These are phyloP conservation scores for Lecanicillium sp. DNA, from an alignment of 2,329 filamentous ascomycete species.

Conservation along the genomic window DNA sequence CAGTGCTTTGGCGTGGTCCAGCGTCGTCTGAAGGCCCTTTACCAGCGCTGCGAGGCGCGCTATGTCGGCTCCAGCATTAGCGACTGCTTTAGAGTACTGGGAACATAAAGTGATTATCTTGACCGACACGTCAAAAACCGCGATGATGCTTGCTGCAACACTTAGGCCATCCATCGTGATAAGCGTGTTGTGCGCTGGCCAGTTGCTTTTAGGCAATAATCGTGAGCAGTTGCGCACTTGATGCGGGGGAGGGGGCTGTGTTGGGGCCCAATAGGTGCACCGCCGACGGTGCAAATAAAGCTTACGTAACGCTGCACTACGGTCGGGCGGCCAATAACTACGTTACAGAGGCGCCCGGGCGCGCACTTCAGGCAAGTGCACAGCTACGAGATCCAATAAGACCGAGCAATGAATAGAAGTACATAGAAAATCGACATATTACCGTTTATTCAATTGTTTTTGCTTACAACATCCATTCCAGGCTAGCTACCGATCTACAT, in stretches of 20 bases:
- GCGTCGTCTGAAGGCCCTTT: not conserved
- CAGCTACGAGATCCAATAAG: not conserved
- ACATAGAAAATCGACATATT: not conserved
- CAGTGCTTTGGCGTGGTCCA: not conserved
- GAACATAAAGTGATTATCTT: slow-evolving; percentile 8
- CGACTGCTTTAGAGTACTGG: slow-evolving; percentile 5
- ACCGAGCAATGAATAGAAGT: not conserved
- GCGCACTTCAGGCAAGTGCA: not conserved
- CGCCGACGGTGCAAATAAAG: too few relatives aligned
- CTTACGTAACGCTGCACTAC: too few relatives aligned
- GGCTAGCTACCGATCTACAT: not conserved
- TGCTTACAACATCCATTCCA: not conserved
- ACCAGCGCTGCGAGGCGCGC: not conserved
- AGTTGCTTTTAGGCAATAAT: not conserved
- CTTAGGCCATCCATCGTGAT: slow-evolving; percentile 2
- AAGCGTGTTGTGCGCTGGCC: not conserved
- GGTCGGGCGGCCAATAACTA: too few relatives aligned
- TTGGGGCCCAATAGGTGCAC: too few relatives aligned
- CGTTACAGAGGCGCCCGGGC: too few relatives aligned
- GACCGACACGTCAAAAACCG: slow-evolving; percentile 7
- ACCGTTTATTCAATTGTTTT: not conserved
- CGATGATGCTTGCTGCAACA: slow-evolving; percentile 5
- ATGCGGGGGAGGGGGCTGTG: not conserved
- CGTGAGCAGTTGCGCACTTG: not conserved
- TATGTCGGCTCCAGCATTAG: slow-evolving; percentile 8